Evolutionary conservation across 306 rosid genomes (phyloP).

Genomic region (Elaeagnus macrophylla): DNA sequence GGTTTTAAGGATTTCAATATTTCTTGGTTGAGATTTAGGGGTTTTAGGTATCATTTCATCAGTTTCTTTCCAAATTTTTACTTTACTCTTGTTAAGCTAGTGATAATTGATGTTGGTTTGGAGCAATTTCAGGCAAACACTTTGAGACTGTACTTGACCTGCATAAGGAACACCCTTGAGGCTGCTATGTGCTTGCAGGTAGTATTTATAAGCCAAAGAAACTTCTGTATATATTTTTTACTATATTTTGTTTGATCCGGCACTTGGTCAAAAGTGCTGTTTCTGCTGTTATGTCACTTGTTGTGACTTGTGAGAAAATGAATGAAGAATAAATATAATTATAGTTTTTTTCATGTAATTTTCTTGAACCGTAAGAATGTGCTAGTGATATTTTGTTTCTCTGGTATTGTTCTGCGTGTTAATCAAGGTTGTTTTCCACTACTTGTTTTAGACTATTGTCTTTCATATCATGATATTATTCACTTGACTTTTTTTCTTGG

Average conservation of each 20-base stretch:
- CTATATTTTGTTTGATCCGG: not conserved
- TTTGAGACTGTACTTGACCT: constrained; percentile 64
- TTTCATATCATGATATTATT: not conserved
- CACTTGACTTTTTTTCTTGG: constrained; percentile 3
- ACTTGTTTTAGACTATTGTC: not conserved
- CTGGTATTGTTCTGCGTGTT: not conserved
- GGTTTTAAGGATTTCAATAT: not conserved
- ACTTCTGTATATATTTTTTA: not conserved
- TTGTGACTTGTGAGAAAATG: not conserved
- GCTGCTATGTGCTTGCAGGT: constrained; percentile 99
- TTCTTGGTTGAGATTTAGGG: not conserved
- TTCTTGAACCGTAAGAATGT: not conserved
- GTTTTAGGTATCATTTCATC: not conserved
- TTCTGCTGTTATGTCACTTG: not conserved
- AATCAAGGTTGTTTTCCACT: not conserved
- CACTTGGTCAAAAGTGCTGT: not conserved
- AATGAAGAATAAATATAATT: no score
- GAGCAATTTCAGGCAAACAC: constrained; percentile 46
- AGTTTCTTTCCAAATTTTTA: not conserved
- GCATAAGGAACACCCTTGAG: constrained; percentile 84
- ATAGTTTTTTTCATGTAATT: not conserved
- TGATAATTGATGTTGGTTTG: constrained; percentile 2
- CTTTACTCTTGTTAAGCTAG: not conserved
- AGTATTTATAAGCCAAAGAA: not conserved
- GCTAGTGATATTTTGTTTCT: not conserved